These are phyloP conservation scores for Plasmodium vivax DNA, from an alignment of 169 alveolate species.

Conservation along the genomic window DNA sequence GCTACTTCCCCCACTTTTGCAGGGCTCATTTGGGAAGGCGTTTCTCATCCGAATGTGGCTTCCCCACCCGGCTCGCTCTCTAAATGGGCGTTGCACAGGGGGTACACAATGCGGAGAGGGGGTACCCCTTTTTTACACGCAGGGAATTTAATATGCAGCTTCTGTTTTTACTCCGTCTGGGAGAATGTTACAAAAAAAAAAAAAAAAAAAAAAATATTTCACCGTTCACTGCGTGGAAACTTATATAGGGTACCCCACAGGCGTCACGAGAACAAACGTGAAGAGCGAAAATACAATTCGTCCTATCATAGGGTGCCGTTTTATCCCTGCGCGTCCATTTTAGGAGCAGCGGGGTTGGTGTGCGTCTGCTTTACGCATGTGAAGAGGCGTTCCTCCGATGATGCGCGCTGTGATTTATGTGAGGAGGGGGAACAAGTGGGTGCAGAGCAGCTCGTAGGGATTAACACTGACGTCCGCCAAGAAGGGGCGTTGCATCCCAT, in stretches of 20 bases:
- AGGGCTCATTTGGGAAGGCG: not conserved
- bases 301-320: not conserved
- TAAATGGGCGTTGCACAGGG: not conserved
- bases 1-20: not conserved
- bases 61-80: not conserved
- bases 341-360: not conserved
- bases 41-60: not conserved
- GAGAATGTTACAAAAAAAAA: not conserved
- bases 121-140: not conserved
- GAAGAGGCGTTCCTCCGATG: not conserved
- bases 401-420: not conserved
- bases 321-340: not conserved
- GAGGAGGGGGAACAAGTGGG: not conserved
- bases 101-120: not conserved
- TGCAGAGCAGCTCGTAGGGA: not conserved
- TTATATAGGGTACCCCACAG: not conserved
- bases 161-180: not conserved
- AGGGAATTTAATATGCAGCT: not conserved
- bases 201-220: not conserved
- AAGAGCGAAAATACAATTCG: not conserved
- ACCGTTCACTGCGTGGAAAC: not conserved
- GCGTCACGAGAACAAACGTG: not conserved
- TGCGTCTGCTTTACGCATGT: not conserved
- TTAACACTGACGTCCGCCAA: not conserved
- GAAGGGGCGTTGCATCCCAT: not conserved